Conservation (phyloP, 2,329 filamentous ascomycete species). For the Paracoccidioides brasiliensis region DNA sequence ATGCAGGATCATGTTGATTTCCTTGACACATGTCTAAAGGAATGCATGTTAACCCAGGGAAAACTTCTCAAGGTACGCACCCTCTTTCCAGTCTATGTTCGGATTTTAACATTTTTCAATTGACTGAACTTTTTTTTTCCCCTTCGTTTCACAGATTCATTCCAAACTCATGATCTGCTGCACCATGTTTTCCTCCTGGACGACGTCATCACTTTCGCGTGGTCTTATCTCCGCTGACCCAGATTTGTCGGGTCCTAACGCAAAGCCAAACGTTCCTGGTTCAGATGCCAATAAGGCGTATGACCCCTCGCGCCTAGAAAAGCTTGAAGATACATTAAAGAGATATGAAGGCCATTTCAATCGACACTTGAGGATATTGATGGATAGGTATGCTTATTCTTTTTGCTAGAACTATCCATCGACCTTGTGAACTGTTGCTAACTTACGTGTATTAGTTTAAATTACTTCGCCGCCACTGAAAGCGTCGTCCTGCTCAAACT, state of each 20-base stretch:
- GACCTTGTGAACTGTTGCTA: no score
- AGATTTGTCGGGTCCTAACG: conserved; percentile 43
- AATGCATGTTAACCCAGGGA: conserved; percentile 97
- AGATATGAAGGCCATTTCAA: conserved; percentile 93
- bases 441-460: conserved; percentile 38
- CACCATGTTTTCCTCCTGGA: conserved; percentile 85
- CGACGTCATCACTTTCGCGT: conserved; percentile 62
- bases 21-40: conserved; percentile 90
- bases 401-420: not conserved
- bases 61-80: conserved; percentile 69
- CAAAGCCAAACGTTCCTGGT: conserved; percentile 10
- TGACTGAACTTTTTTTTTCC: conserved; percentile 5
- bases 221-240: conserved; percentile 75
- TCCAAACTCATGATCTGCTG: conserved; percentile 95
- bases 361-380: conserved; percentile 78
- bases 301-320: conserved; percentile 51
- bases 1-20: conserved; percentile 99
- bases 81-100: not conserved
- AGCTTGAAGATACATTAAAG: conserved; percentile 73
- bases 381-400: conserved; percentile 50
- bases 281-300: conserved; percentile 27
- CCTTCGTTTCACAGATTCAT: conserved; percentile 56
- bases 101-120: not conserved
- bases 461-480: conserved; percentile 94
- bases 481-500: conserved; percentile 86